A percentile compares a stretch with the other conserved stretches of the same genome.
These are phyloP conservation scores for Pichia membranifaciens DNA, from an alignment of 805 yeast species.

Conservation along the genomic window DNA sequence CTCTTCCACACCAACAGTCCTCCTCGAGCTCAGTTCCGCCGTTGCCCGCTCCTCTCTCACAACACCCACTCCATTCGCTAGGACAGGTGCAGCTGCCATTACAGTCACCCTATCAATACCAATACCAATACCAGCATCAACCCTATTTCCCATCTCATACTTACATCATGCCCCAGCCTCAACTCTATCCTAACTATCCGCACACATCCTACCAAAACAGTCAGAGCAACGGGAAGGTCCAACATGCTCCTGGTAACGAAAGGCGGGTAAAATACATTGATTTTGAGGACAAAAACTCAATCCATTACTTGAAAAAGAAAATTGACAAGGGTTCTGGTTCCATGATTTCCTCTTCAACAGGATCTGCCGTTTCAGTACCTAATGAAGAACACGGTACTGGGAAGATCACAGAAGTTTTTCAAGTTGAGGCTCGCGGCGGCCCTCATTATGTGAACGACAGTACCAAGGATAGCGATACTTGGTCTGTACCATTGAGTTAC, in stretches of 20 bases:
- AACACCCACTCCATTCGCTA: not conserved
- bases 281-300: constrained; percentile 8
- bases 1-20: too few species aligned
- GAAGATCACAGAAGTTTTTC: not conserved
- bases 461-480: constrained; percentile 5
- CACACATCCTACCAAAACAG: constrained; percentile 8
- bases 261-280: constrained; percentile 1
- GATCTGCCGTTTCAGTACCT: not conserved
- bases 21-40: too few species aligned
- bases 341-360: not conserved
- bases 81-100: not conserved
- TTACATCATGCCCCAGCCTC: not conserved
- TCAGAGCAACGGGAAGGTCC: too few species aligned
- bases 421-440: too few species aligned
- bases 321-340: not conserved
- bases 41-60: too few species aligned
- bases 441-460: not conserved
- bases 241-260: not conserved
- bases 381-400: not conserved
- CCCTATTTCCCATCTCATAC: constrained; percentile 18
- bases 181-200: not conserved
- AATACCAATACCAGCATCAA: constrained; percentile 1
- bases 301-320: constrained; percentile 4
- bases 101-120: constrained; percentile 3
- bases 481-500: constrained; percentile 11